Percentiles rank a stretch among this genome's conserved stretches.
phyloP scores from a whole-genome alignment of 257 asterid species.

The Orobanche coerulescens region DNA sequence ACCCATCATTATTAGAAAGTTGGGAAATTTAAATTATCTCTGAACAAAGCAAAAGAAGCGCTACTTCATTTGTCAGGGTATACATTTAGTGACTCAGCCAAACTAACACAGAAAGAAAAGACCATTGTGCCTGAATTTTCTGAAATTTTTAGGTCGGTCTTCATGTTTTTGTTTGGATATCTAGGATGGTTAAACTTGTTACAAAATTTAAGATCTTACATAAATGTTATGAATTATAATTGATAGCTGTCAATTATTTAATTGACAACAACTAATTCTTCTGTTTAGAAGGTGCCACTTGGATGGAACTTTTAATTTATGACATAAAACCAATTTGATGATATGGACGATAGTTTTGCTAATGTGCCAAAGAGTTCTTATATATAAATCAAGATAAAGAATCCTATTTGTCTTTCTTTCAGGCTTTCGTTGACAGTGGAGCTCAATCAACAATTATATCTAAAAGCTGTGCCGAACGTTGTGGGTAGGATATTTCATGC shows the following conservation, averaged over 20 bases:
- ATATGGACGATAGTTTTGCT: constrained; percentile 7
- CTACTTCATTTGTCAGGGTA: neutral
- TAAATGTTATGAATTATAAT: constrained; percentile 1
- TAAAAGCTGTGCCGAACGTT: constrained; percentile 94
- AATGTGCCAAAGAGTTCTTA: constrained; percentile 18
- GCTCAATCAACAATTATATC: constrained; percentile 99
- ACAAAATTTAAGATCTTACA: constrained; percentile 3
- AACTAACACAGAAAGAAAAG: constrained; percentile 8
- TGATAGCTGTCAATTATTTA: neutral
- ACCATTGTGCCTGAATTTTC: neutral
- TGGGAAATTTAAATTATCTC: constrained; percentile 2
- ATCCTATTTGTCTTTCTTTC: constrained; percentile 22
- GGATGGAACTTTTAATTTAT: neutral
- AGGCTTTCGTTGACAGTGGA: constrained; percentile 99
- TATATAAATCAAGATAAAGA: neutral
- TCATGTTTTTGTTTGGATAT: neutral
- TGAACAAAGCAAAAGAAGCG: neutral
- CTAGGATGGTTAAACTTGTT: neutral
- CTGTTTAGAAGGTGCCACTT: constrained; percentile 2
- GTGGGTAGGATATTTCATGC: constrained; percentile 50
- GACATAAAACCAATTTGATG: neutral
- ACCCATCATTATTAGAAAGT: neutral
- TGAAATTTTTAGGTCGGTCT: neutral
- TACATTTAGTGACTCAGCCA: neutral
- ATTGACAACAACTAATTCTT: neutral